Evolutionary conservation across 2,329 filamentous ascomycete genomes (phyloP).

Genomic region (Sarocladium strictum): DNA sequence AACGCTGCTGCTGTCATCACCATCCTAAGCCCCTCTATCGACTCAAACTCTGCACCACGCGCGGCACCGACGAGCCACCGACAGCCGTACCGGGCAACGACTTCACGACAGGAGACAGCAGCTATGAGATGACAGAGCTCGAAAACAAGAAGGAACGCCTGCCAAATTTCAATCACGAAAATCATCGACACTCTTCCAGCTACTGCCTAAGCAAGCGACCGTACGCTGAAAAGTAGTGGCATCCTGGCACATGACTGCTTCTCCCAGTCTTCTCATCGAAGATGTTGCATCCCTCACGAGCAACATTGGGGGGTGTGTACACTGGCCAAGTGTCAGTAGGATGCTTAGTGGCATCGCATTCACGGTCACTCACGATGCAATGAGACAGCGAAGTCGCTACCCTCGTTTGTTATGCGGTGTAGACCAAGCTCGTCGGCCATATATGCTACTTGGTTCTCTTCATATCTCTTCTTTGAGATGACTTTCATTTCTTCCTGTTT

Average conservation of each 20-base stretch:
- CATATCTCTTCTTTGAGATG: slow-evolving; percentile 62
- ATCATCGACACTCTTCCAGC: background rate
- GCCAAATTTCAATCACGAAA: background rate
- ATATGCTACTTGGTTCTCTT: slow-evolving; percentile 72
- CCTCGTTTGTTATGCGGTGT: slow-evolving; percentile 74
- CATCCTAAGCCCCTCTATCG: background rate
- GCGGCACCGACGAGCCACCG: slow-evolving; percentile 7
- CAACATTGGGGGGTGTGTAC: slow-evolving; percentile 86
- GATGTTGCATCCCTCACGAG: slow-evolving; percentile 72
- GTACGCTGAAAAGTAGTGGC: slow-evolving; percentile 64
- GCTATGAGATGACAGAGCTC: background rate
- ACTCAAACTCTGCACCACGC: background rate
- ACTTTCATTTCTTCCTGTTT: slow-evolving; percentile 39
- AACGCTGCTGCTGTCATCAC: background rate
- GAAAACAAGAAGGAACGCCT: background rate
- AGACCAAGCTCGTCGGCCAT: slow-evolving; percentile 88
- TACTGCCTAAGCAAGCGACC: slow-evolving; percentile 41
- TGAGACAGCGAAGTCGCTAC: slow-evolving; percentile 73
- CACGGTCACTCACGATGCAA: slow-evolving; percentile 57
- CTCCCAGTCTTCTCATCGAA: slow-evolving; percentile 74
- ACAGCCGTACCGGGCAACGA: background rate
- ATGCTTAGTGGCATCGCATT: slow-evolving; percentile 22
- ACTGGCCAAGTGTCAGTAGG: slow-evolving; percentile 39
- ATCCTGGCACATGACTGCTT: slow-evolving; percentile 63
- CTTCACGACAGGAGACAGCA: background rate